Percentiles rank a stretch among this genome's conserved stretches.
Conservation (phyloP, 179 eudicot genomes). For the Sideroxylon spinosum region DNA sequence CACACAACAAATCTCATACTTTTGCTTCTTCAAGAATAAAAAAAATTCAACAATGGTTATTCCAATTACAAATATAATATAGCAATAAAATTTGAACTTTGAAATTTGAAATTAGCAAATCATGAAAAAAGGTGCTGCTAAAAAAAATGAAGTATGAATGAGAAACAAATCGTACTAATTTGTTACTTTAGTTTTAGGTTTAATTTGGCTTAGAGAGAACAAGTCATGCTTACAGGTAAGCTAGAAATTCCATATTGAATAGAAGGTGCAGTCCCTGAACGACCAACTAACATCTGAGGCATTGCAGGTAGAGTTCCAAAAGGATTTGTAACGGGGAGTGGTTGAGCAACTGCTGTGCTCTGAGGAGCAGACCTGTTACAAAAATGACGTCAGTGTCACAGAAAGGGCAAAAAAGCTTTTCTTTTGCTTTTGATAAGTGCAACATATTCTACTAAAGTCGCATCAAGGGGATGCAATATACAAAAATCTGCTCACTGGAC, state of each 20-base stretch:
- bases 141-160: neutral
- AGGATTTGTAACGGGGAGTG: constrained; percentile 68
- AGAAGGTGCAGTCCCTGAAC: constrained; percentile 71
- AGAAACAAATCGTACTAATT: neutral
- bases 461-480: no score
- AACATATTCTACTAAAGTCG: no score
- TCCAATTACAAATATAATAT: neutral
- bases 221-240: constrained; percentile 66
- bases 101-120: neutral
- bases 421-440: no score
- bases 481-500: no score
- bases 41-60: neutral
- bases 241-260: constrained; percentile 94
- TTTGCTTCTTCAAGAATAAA: neutral
- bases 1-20: constrained; percentile 4
- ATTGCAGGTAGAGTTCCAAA: constrained; percentile 91
- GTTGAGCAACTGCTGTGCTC: constrained; percentile 49
- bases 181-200: constrained; percentile 3
- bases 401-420: neutral
- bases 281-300: constrained; percentile 94
- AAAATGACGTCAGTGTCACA: constrained; percentile 1
- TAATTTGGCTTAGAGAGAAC: neutral
- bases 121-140: neutral
- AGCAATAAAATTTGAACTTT: neutral
- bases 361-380: constrained; percentile 57